These are phyloP conservation scores for Pleurotus eryngii DNA, from an alignment of 768 basidiomycete species.

Conservation along the genomic window DNA sequence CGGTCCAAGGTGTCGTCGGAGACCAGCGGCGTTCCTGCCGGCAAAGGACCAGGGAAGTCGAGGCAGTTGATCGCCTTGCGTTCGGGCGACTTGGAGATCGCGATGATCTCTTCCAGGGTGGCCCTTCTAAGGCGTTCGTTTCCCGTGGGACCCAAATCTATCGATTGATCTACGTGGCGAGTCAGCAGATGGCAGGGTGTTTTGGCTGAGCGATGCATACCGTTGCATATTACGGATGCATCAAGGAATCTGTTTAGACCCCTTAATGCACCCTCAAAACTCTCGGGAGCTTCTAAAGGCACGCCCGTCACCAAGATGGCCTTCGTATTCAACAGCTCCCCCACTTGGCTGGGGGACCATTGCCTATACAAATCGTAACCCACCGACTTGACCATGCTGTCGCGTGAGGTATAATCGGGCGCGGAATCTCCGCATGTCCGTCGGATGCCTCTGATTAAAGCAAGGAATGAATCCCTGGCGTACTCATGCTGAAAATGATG, in stretches of 20 bases:
- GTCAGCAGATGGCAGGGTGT: background rate
- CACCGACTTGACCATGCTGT: too few relatives aligned
- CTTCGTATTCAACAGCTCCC: background rate
- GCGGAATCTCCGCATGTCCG: too few relatives aligned
- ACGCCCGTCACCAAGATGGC: conserved; percentile 3
- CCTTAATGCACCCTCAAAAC: background rate
- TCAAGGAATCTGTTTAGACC: background rate
- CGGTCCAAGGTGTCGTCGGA: background rate
- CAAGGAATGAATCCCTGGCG: too few relatives aligned
- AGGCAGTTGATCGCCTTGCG: background rate
- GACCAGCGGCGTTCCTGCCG: background rate
- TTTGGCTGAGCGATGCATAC: background rate
- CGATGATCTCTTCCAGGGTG: background rate
- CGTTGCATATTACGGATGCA: background rate
- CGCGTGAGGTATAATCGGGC: too few relatives aligned
- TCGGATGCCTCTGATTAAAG: too few relatives aligned
- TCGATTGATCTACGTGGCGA: background rate
- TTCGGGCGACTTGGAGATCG: background rate
- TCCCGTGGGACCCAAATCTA: background rate
- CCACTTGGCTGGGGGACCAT: too few relatives aligned
- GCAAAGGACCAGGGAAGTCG: background rate
- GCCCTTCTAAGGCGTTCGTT: background rate
- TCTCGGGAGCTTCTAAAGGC: background rate
- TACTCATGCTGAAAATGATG: too few relatives aligned
- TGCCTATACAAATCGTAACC: too few relatives aligned